Percentiles rank a stretch among this genome's conserved stretches.
phyloP scores from a whole-genome alignment of 331 rosid genomes.

The Arachis monticola region DNA sequence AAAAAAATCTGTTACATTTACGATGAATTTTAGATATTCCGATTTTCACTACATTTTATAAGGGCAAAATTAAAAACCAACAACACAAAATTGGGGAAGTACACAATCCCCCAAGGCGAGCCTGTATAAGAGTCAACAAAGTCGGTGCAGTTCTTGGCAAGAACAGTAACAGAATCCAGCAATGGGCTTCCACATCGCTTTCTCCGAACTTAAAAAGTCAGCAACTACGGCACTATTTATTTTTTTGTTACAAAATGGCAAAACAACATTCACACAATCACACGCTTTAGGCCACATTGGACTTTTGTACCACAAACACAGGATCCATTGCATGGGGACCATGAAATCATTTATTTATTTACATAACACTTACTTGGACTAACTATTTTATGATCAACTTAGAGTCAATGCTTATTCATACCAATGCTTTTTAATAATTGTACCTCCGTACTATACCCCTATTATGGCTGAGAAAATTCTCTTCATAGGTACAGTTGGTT shows the following conservation, averaged over 20 bases:
- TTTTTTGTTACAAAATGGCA: slow-evolving; percentile 2
- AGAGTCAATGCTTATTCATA: too few species aligned
- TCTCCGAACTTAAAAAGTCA: slow-evolving; percentile 41
- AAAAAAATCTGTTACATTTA: too few species aligned
- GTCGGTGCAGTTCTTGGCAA: slow-evolving; percentile 37
- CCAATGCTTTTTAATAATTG: too few species aligned
- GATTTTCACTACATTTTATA: too few species aligned
- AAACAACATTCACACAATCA: slow-evolving; percentile 31
- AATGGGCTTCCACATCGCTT: slow-evolving; percentile 14
- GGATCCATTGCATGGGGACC: too few species aligned
- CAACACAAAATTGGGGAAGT: slow-evolving; percentile 1
- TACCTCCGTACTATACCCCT: too few species aligned
- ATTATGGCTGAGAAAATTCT: too few species aligned
- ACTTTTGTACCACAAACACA: slow-evolving; percentile 25
- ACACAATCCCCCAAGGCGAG: background rate
- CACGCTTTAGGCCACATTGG: slow-evolving; percentile 28
- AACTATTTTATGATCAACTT: too few species aligned
- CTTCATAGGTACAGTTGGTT: too few species aligned
- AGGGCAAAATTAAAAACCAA: slow-evolving; percentile 3
- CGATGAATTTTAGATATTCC: too few species aligned
- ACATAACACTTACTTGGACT: too few species aligned
- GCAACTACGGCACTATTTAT: slow-evolving; percentile 41
- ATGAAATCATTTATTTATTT: too few species aligned
- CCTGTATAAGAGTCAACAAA: slow-evolving; percentile 32
- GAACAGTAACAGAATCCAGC: slow-evolving; percentile 18